Evolutionary conservation across 148 eudicot species (phyloP).

Genomic region (Amaranthus cruentus): DNA sequence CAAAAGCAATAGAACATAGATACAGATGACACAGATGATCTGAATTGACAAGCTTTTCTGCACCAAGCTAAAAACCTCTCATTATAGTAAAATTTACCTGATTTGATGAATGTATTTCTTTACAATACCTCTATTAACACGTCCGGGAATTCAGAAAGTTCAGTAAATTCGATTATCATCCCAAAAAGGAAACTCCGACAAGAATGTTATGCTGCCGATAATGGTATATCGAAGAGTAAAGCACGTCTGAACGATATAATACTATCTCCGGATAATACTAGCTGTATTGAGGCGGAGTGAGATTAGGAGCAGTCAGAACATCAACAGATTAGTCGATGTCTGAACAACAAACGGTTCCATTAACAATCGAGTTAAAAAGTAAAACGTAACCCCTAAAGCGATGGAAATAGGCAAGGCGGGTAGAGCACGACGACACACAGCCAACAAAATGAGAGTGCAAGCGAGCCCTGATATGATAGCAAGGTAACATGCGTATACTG

Average conservation of each 20-base stretch:
- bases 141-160: background rate
- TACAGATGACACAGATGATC: too few species aligned
- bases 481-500: conserved; percentile 96
- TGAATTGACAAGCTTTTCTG: too few species aligned
- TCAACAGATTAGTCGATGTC: conserved; percentile 69
- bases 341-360: conserved; percentile 98
- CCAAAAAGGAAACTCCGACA: background rate
- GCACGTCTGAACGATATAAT: background rate
- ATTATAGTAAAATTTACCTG: too few species aligned
- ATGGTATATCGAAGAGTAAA: background rate
- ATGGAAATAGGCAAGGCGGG: conserved; percentile 96
- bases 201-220: background rate
- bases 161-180: background rate
- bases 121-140: background rate
- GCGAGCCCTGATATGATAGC: conserved; percentile 94
- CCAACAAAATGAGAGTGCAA: conserved; percentile 78
- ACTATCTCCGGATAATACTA: background rate
- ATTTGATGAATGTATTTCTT: too few species aligned
- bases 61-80: too few species aligned
- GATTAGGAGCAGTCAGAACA: conserved; percentile 47
- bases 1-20: too few species aligned
- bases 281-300: background rate
- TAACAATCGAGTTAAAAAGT: conserved; percentile 84
- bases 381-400: conserved; percentile 70
- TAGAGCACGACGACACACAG: conserved; percentile 76